These are phyloP conservation scores for Aaosphaeria pasadenensis DNA, from an alignment of 2,329 filamentous ascomycete species.

Conservation along the genomic window DNA sequence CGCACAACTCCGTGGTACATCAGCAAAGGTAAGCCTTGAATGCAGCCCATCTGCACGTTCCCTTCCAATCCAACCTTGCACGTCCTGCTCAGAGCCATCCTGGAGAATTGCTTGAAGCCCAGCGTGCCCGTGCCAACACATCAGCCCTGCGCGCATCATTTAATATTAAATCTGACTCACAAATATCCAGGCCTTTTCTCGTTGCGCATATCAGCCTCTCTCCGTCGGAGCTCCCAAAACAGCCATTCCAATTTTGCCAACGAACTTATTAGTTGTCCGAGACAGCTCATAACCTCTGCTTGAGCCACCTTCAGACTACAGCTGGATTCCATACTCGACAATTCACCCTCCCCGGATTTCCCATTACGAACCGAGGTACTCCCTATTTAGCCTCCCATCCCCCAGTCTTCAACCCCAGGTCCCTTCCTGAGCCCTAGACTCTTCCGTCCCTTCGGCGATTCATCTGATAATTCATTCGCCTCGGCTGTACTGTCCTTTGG, in stretches of 20 bases:
- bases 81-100: constrained; percentile 11
- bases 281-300: constrained; percentile 28
- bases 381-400: constrained; percentile 17
- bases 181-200: constrained; percentile 17
- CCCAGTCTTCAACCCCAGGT: constrained; percentile 12
- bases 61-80: constrained; percentile 21
- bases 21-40: constrained; percentile 25
- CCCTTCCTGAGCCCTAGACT: constrained; percentile 3
- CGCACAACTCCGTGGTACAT: not conserved
- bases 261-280: constrained; percentile 24
- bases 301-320: constrained; percentile 4
- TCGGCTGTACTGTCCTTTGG: too few relatives aligned
- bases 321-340: not conserved
- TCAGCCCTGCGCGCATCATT: constrained; percentile 23
- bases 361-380: not conserved
- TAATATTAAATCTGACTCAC: constrained; percentile 39
- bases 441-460: too few relatives aligned
- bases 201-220: constrained; percentile 20
- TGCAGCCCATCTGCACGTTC: constrained; percentile 22
- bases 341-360: not conserved
- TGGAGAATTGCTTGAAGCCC: constrained; percentile 1
- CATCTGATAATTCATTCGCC: too few relatives aligned
- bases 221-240: constrained; percentile 16
- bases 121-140: constrained; percentile 23
- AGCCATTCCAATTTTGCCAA: constrained; percentile 28